Conservation (phyloP, 192 early-diverging fungal genomes). For the Coemansia sp. region DNA sequence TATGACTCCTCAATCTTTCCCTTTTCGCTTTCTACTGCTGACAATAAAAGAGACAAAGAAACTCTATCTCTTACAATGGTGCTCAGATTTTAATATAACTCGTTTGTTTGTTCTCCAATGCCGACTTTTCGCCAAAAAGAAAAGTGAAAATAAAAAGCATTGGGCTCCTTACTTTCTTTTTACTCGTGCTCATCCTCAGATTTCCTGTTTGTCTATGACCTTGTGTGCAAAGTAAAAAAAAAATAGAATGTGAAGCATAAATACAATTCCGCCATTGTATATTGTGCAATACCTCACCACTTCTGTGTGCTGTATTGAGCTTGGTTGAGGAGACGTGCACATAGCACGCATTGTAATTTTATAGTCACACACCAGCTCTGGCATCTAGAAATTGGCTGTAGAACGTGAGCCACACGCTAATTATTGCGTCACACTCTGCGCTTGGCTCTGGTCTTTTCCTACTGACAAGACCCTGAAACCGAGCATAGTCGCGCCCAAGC, state of each 20-base stretch:
- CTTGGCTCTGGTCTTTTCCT: background rate
- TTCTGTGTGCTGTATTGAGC: background rate
- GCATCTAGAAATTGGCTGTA: conserved; percentile 13
- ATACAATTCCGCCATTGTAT: background rate
- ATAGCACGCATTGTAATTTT: conserved; percentile 1
- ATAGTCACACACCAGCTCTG: background rate
- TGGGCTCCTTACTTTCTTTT: background rate
- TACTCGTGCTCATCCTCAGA: background rate
- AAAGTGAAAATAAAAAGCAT: background rate
- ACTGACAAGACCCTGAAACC: background rate
- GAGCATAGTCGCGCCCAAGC: conserved; percentile 5
- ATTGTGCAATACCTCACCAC: background rate
- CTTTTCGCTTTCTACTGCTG: background rate
- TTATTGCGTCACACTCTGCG: conserved; percentile 8
- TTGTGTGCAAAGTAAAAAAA: background rate
- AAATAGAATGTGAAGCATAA: background rate
- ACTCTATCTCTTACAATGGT: background rate
- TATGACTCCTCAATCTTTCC: conserved; percentile 1
- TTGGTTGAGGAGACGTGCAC: background rate
- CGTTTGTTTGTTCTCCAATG: background rate
- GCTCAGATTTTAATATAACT: background rate
- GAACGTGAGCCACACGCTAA: conserved; percentile 12
- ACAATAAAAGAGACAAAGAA: conserved; percentile 4
- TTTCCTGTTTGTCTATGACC: background rate
- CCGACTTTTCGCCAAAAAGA: background rate